These are phyloP conservation scores for Russula foetens DNA, from an alignment of 768 basidiomycete species.

Conservation along the genomic window DNA sequence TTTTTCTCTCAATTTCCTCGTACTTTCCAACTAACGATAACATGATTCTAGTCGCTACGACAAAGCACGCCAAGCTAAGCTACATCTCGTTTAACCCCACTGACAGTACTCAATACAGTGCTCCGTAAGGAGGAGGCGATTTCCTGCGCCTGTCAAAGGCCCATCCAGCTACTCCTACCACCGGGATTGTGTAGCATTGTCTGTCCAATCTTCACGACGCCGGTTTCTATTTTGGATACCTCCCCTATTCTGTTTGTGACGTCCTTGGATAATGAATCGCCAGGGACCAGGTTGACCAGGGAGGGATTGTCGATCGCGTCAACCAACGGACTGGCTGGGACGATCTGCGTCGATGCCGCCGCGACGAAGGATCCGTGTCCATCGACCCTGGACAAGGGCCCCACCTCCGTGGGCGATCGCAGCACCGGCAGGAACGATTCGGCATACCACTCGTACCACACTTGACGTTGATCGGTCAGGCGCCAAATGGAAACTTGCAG, in stretches of 20 bases:
- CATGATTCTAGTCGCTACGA: no score
- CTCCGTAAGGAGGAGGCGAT: neutral
- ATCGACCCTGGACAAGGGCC: conserved; percentile 19
- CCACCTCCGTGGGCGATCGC: conserved; percentile 27
- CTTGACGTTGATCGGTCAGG: conserved; percentile 75
- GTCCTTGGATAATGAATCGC: conserved; percentile 17
- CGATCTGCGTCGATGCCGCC: conserved; percentile 22
- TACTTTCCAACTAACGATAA: no score
- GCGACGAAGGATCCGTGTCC: conserved; percentile 19
- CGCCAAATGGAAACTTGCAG: conserved; percentile 93
- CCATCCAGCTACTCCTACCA: conserved; percentile 91
- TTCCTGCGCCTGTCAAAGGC: conserved; percentile 38
- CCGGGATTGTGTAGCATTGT: conserved; percentile 87
- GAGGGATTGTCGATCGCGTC: conserved; percentile 50
- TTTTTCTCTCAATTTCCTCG: neutral
- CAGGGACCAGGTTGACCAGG: conserved; percentile 10
- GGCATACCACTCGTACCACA: conserved; percentile 99
- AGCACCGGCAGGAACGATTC: conserved; percentile 80
- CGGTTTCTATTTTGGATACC: conserved; percentile 27
- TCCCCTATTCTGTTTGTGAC: conserved; percentile 16
- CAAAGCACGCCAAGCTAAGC: neutral
- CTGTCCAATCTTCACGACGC: conserved; percentile 86
- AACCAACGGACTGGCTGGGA: conserved; percentile 56
- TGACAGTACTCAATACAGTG: no score
- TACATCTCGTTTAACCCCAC: neutral